These are phyloP conservation scores for Tetrahymena elliotti DNA, from an alignment of 73 alveolate genomes.

Conservation along the genomic window DNA sequence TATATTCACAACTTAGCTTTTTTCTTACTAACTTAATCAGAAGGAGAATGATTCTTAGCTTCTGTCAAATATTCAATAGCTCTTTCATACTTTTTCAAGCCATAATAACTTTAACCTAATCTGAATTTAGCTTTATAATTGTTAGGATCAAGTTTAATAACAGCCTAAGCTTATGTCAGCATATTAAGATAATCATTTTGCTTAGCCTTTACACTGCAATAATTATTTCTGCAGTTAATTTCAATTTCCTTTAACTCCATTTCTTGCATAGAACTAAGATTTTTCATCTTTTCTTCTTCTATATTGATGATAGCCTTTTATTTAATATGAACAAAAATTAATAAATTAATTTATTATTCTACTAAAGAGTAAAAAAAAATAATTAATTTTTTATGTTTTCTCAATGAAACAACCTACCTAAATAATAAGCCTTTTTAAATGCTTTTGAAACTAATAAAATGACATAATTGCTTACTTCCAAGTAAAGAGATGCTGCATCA, in stretches of 20 bases:
- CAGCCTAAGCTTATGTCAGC: not conserved
- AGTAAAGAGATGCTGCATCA: conserved; percentile 24
- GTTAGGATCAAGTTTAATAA: not conserved
- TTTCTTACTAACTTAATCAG: not conserved
- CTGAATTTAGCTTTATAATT: conserved; percentile 55
- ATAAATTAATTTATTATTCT: too few relatives aligned
- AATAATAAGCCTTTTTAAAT: too few relatives aligned
- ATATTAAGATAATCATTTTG: conserved; percentile 6
- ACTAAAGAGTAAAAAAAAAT: too few relatives aligned
- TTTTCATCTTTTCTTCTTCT: conserved; percentile 17
- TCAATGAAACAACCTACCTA: too few relatives aligned
- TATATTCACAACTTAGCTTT: not conserved
- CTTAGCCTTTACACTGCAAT: conserved; percentile 36
- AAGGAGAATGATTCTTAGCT: conserved; percentile 40
- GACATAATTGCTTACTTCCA: not conserved
- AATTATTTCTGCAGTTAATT: conserved; percentile 23
- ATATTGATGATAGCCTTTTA: conserved; percentile 5
- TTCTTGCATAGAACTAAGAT: not conserved
- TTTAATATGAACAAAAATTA: too few relatives aligned
- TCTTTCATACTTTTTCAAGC: conserved; percentile 50
- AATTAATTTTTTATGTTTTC: too few relatives aligned
- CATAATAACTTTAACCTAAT: conserved; percentile 59
- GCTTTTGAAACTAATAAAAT: not conserved
- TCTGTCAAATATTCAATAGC: conserved; percentile 55
- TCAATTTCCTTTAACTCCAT: conserved; percentile 7